phyloP scores from a whole-genome alignment of 176 grass and related monocot species.

The Oryza meyeriana region DNA sequence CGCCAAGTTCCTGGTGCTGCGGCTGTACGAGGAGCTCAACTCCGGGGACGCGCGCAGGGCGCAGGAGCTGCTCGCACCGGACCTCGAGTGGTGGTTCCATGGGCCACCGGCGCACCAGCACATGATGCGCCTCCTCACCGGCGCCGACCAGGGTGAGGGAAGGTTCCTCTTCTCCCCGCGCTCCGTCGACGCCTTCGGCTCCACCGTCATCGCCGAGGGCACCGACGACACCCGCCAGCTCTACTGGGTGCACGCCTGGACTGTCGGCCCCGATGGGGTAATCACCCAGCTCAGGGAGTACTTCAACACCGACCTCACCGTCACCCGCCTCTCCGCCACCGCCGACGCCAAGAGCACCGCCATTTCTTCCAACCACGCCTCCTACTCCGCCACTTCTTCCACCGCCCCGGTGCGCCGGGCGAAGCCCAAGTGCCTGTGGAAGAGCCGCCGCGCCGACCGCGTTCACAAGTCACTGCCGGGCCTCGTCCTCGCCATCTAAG shows the following conservation, averaged over 20 bases:
- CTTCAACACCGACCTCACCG: conserved; percentile 80
- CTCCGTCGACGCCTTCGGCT: conserved; percentile 58
- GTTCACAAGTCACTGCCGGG: conserved; percentile 62
- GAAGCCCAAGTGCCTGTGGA: conserved; percentile 46
- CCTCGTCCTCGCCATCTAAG: conserved; percentile 78
- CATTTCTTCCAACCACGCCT: conserved; percentile 1
- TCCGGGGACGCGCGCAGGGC: conserved; percentile 48
- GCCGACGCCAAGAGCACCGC: conserved; percentile 6
- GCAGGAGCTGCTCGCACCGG: conserved; percentile 62
- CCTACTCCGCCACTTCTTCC: background rate
- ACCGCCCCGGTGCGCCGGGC: background rate
- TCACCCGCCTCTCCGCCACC: conserved; percentile 50
- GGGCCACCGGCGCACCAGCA: conserved; percentile 74
- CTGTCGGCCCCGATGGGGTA: conserved; percentile 63
- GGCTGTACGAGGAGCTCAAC: conserved; percentile 71
- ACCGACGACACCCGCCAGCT: conserved; percentile 26
- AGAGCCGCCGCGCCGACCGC: conserved; percentile 45
- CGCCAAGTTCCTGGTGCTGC: conserved; percentile 52
- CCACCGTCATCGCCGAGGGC: conserved; percentile 76
- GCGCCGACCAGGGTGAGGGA: conserved; percentile 23
- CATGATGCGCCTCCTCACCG: conserved; percentile 84
- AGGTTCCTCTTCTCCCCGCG: conserved; percentile 51
- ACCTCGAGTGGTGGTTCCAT: conserved; percentile 98
- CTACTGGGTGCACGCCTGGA: conserved; percentile 94
- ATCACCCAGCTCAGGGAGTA: conserved; percentile 88